phyloP scores from a whole-genome alignment of 148 eudicot species.

The Spergularia marina region DNA sequence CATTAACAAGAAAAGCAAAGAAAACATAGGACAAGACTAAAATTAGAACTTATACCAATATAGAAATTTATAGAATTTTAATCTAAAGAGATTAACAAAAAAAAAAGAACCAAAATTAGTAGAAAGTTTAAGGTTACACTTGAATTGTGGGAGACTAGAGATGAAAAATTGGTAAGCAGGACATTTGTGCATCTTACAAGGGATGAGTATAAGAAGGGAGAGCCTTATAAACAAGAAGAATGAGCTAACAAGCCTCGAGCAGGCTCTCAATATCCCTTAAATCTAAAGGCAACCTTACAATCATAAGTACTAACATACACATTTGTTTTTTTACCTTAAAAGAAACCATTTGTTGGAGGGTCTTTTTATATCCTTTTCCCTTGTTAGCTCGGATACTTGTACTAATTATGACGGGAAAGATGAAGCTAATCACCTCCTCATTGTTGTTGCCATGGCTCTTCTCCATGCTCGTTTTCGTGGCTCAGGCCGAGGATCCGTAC shows the following conservation, averaged over 20 bases:
- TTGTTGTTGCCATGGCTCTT: constrained; percentile 31
- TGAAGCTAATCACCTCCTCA: constrained; percentile 6
- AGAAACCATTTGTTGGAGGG: not conserved
- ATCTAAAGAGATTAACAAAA: too few species aligned
- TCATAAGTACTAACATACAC: not conserved
- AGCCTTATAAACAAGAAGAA: not conserved
- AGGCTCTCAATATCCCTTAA: constrained; percentile 23
- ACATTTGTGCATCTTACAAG: constrained; percentile 6
- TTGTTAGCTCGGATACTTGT: constrained; percentile 26
- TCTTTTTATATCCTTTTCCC: constrained; percentile 21
- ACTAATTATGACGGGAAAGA: constrained; percentile 23
- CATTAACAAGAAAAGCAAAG: constrained; percentile 3
- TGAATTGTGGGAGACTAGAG: constrained; percentile 25
- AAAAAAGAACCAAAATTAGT: constrained; percentile 23
- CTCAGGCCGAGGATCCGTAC: constrained; percentile 57
- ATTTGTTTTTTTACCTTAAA: not conserved
- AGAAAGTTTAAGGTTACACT: constrained; percentile 28
- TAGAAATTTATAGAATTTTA: not conserved
- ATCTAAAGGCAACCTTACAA: too few species aligned
- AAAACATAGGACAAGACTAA: not conserved
- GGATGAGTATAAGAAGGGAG: constrained; percentile 22
- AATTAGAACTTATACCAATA: constrained; percentile 8
- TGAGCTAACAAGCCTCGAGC: constrained; percentile 35
- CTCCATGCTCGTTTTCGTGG: constrained; percentile 35
- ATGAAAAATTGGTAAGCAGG: constrained; percentile 2